Evolutionary conservation across 208 protist species (phyloP).

Genomic region (Endotrypanum monterogeii): DNA sequence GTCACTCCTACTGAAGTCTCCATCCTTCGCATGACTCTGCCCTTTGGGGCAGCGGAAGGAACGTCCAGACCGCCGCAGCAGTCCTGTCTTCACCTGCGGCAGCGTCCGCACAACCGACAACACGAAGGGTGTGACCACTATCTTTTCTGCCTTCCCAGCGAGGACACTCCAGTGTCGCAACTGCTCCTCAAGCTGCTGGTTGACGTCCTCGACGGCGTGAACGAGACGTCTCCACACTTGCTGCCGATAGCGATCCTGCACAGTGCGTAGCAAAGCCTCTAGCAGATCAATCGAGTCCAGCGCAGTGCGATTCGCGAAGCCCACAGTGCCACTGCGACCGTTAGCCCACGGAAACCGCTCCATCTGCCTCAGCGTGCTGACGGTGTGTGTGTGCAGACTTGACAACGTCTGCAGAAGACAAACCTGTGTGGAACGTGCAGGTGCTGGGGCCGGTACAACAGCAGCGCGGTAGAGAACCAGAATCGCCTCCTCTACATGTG

Average conservation of each 20-base stretch:
- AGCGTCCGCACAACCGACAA: background rate
- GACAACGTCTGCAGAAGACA: conserved; percentile 31
- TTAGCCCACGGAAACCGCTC: background rate
- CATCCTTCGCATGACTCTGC: background rate
- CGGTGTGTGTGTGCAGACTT: conserved; percentile 25
- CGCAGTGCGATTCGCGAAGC: conserved; percentile 6
- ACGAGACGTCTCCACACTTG: conserved; percentile 47
- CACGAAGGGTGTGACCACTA: background rate
- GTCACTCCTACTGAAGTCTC: background rate
- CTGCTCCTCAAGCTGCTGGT: conserved; percentile 33
- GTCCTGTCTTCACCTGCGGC: conserved; percentile 1
- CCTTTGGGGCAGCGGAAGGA: background rate
- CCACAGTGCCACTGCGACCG: background rate
- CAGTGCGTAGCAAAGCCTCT: conserved; percentile 32
- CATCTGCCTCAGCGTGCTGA: conserved; percentile 22
- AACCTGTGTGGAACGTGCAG: conserved; percentile 26
- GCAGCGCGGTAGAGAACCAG: conserved; percentile 17
- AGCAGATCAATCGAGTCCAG: conserved; percentile 12
- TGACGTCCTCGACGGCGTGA: conserved; percentile 60
- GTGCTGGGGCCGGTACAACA: conserved; percentile 29
- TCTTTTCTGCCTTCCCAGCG: background rate
- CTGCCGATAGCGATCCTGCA: conserved; percentile 28
- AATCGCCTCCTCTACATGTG: conserved; percentile 18
- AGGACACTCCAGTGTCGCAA: conserved; percentile 31
- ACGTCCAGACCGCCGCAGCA: background rate